These are phyloP conservation scores for Populus trichocarpa DNA, from an alignment of 441 rosid species.

Conservation along the genomic window DNA sequence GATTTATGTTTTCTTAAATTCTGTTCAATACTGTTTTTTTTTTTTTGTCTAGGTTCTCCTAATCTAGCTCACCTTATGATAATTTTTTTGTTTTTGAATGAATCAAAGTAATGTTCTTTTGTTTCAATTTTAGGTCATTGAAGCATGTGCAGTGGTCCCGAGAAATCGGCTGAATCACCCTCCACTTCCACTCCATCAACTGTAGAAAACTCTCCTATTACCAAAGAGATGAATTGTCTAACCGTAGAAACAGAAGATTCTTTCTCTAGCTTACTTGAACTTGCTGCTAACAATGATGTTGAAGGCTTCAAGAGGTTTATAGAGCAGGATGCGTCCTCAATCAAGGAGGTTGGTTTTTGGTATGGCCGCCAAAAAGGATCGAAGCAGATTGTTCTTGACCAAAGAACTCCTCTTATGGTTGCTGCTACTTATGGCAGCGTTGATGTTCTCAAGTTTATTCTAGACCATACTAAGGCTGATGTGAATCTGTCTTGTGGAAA, in stretches of 20 bases:
- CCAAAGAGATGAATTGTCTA: slow-evolving; percentile 27
- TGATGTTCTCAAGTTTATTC: slow-evolving; percentile 38
- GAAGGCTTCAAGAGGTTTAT: slow-evolving; percentile 28
- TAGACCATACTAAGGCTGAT: slow-evolving; percentile 23
- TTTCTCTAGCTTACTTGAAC: slow-evolving; percentile 44
- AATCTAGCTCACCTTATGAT: neutral
- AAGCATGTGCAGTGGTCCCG: slow-evolving; percentile 34
- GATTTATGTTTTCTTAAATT: neutral
- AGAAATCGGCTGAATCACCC: slow-evolving; percentile 18
- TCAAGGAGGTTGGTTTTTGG: slow-evolving; percentile 43
- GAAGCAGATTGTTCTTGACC: slow-evolving; percentile 49
- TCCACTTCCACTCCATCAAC: slow-evolving; percentile 14
- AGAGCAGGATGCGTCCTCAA: slow-evolving; percentile 24
- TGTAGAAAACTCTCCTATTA: neutral
- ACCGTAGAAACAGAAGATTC: slow-evolving; percentile 31
- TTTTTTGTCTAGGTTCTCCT: neutral
- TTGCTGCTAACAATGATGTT: slow-evolving; percentile 49
- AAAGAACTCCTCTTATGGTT: slow-evolving; percentile 72
- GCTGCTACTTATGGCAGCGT: slow-evolving; percentile 62
- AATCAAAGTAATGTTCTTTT: neutral
- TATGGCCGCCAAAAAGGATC: slow-evolving; percentile 41
- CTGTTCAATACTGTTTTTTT: neutral
- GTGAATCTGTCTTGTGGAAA: slow-evolving; percentile 47
- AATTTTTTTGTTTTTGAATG: neutral
- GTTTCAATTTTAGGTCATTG: slow-evolving; percentile 14